phyloP scores from a whole-genome alignment of 73 alveolate genomes.

The Loxodes magnus region DNA sequence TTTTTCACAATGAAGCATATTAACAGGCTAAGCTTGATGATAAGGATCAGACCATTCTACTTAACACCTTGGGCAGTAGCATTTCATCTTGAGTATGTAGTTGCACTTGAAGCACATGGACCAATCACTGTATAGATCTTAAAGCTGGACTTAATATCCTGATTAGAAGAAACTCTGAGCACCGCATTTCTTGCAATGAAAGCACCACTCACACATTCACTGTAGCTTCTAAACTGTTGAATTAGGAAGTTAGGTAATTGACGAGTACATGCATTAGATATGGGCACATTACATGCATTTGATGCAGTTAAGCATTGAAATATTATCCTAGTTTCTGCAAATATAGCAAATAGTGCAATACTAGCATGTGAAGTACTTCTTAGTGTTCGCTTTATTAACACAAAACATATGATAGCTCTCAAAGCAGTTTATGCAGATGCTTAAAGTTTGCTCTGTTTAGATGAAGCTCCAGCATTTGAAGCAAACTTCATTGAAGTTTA shows the following conservation, averaged over 20 bases:
- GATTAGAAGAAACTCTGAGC: not conserved
- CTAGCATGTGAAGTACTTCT: not conserved
- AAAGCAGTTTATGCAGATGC: not conserved
- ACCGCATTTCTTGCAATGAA: not conserved
- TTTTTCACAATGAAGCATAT: not conserved
- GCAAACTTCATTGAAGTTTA: conserved; percentile 1
- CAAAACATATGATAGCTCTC: conserved; percentile 7
- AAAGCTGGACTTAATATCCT: not conserved
- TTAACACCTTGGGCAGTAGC: conserved; percentile 9
- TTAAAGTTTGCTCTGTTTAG: not conserved
- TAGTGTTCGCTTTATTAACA: not conserved
- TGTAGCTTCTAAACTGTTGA: not conserved
- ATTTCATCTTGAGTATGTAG: not conserved
- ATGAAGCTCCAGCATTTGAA: conserved; percentile 4
- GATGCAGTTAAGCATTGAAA: not conserved
- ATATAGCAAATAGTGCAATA: conserved; percentile 4
- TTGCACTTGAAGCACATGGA: conserved; percentile 4
- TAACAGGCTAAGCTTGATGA: not conserved
- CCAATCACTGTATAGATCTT: conserved; percentile 1
- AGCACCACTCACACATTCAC: conserved; percentile 10
- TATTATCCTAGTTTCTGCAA: conserved; percentile 1
- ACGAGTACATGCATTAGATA: conserved; percentile 4
- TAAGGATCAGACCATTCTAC: conserved; percentile 11
- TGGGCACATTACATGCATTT: not conserved
- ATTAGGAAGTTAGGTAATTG: too few relatives aligned